These are phyloP conservation scores for Wickerhamia fluorescens DNA, from an alignment of 805 yeast genomes.

Conservation along the genomic window DNA sequence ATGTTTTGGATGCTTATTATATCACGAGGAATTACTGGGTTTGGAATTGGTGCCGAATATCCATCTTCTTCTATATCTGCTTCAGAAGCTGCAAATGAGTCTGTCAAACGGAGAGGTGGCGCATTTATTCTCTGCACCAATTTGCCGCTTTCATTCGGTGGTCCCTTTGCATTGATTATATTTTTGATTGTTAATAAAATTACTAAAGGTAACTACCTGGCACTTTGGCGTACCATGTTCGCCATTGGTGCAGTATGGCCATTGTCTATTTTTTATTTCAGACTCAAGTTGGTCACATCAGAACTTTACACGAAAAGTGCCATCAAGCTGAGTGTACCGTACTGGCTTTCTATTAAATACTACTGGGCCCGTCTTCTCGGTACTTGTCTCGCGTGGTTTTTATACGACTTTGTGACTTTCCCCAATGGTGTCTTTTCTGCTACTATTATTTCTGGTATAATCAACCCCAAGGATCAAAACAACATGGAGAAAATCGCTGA, in stretches of 20 bases:
- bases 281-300: constrained; percentile 63
- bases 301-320: constrained; percentile 58
- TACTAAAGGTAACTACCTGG: constrained; percentile 32
- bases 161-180: constrained; percentile 65
- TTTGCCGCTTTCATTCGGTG: constrained; percentile 67
- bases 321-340: constrained; percentile 46
- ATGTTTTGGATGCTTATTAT: constrained; percentile 75
- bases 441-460: constrained; percentile 46
- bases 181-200: constrained; percentile 64
- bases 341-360: constrained; percentile 51
- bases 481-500: constrained; percentile 56
- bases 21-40: constrained; percentile 69
- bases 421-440: constrained; percentile 70
- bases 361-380: constrained; percentile 68
- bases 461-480: constrained; percentile 21
- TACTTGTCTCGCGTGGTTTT: constrained; percentile 70
- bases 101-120: constrained; percentile 57
- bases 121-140: constrained; percentile 62
- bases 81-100: constrained; percentile 68
- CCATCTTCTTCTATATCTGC: constrained; percentile 65
- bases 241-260: constrained; percentile 67
- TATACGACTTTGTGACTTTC: constrained; percentile 75
- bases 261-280: constrained; percentile 60
- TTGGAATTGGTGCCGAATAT: constrained; percentile 76
- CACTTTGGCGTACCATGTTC: constrained; percentile 65